A percentile compares a stretch with the other conserved stretches of the same genome.
Evolutionary conservation across 2,329 filamentous ascomycete genomes (phyloP).

Genomic region (Triangularia setosa): DNA sequence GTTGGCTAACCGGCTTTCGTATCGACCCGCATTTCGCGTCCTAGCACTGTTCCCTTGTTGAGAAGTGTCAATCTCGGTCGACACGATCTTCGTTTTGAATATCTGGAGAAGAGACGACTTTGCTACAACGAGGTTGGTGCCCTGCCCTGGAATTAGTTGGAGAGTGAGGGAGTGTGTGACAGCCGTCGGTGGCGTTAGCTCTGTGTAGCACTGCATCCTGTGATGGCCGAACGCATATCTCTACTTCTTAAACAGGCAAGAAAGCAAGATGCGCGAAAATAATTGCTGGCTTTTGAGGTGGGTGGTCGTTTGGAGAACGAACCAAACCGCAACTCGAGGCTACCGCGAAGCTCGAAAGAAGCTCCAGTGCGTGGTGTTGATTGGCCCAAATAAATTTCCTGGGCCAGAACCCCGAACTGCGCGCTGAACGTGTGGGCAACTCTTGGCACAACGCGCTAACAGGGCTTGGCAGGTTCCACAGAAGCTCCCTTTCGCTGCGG

Average conservation of each 20-base stretch:
- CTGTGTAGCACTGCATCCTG: constrained; percentile 93
- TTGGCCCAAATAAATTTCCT: constrained; percentile 1
- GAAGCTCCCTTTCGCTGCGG: constrained; percentile 14
- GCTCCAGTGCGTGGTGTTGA: not conserved
- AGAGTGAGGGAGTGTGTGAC: constrained; percentile 83
- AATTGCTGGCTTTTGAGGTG: not conserved
- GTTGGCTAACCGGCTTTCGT: constrained; percentile 49
- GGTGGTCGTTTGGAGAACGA: not conserved
- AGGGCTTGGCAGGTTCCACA: constrained; percentile 7
- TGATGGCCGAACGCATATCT: constrained; percentile 29
- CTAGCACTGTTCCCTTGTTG: constrained; percentile 27
- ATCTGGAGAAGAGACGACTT: constrained; percentile 92
- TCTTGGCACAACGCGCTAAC: not conserved
- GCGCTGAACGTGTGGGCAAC: not conserved
- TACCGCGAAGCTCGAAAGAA: constrained; percentile 1
- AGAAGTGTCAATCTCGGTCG: constrained; percentile 55
- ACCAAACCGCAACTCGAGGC: not conserved
- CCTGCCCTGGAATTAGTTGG: constrained; percentile 69
- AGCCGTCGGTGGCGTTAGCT: constrained; percentile 89
- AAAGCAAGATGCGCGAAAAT: not conserved
- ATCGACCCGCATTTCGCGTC: constrained; percentile 42
- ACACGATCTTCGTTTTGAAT: constrained; percentile 68
- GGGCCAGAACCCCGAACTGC: not conserved
- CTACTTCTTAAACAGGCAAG: constrained; percentile 3
- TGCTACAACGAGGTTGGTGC: constrained; percentile 83